These are phyloP conservation scores for Helenozyma rhizophorensis DNA, from an alignment of 805 yeast genomes.

Conservation along the genomic window DNA sequence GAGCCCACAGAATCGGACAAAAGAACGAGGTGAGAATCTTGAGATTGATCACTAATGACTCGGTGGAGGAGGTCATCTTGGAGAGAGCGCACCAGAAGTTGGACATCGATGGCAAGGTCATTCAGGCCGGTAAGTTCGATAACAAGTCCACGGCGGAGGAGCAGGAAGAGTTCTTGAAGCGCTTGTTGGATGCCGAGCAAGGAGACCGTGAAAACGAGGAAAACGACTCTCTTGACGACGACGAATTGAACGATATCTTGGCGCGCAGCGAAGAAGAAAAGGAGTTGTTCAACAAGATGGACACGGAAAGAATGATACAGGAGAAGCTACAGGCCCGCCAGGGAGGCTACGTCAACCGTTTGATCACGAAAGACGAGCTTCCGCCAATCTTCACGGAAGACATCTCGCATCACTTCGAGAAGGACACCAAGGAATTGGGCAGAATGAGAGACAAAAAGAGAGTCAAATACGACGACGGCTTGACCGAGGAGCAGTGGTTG, in stretches of 20 bases:
- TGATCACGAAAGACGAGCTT: constrained; percentile 22
- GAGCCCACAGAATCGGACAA: constrained; percentile 89
- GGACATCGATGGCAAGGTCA: constrained; percentile 85
- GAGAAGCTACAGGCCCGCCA: constrained; percentile 20
- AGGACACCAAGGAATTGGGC: constrained; percentile 21
- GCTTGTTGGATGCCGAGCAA: constrained; percentile 67
- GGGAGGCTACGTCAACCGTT: constrained; percentile 17
- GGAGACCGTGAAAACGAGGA: constrained; percentile 54
- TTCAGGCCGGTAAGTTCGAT: constrained; percentile 88
- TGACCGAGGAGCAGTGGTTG: constrained; percentile 45
- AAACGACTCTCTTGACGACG: constrained; percentile 53
- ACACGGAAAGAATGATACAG: constrained; percentile 46
- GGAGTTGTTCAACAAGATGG: constrained; percentile 52
- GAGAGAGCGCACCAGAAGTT: constrained; percentile 80
- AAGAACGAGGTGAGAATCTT: constrained; percentile 82
- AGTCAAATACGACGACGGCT: constrained; percentile 29
- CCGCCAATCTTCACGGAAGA: constrained; percentile 25
- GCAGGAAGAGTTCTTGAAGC: constrained; percentile 74
- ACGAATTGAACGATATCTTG: constrained; percentile 66
- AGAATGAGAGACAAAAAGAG: constrained; percentile 25
- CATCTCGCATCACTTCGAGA: constrained; percentile 23
- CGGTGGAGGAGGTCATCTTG: constrained; percentile 78
- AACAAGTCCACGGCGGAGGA: constrained; percentile 84
- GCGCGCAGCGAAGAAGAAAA: constrained; percentile 66
- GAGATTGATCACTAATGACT: constrained; percentile 74